phyloP scores from a whole-genome alignment of 2,329 filamentous ascomycete species.

The Mariannaea elegans region DNA sequence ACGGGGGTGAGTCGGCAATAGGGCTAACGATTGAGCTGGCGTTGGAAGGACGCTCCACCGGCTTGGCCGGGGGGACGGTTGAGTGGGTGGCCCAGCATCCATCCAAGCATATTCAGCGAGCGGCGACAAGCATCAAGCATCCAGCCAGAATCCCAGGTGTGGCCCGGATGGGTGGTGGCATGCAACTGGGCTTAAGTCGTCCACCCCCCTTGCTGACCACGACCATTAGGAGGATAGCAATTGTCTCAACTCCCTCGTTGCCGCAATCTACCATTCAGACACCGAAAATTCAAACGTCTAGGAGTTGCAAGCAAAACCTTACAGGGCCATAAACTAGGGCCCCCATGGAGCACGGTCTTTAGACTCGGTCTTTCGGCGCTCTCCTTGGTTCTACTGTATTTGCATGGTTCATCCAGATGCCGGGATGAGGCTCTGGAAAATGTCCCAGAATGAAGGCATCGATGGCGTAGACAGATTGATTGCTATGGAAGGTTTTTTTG shows the following conservation, averaged over 20 bases:
- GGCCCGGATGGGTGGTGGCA: conserved; percentile 30
- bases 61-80: conserved; percentile 35
- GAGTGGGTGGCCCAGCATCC: conserved; percentile 32
- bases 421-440: conserved; percentile 11
- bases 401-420: background rate
- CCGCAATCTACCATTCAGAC: conserved; percentile 31
- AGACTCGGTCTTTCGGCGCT: background rate
- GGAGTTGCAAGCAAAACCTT: conserved; percentile 6
- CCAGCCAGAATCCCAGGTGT: conserved; percentile 21
- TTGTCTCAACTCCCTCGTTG: conserved; percentile 40
- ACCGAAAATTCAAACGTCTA: conserved; percentile 7
- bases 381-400: background rate
- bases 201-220: conserved; percentile 30
- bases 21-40: conserved; percentile 42
- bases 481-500: conserved; percentile 1
- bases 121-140: conserved; percentile 9
- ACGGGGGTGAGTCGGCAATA: conserved; percentile 39
- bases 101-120: conserved; percentile 6
- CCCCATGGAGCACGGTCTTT: background rate
- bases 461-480: conserved; percentile 15
- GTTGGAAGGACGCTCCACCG: conserved; percentile 36
- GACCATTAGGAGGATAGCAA: conserved; percentile 27
- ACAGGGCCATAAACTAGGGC: background rate
- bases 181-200: conserved; percentile 36
- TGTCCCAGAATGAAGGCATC: conserved; percentile 1